Conservation (phyloP, 192 early-diverging fungal genomes). For the Backusella luteola region DNA sequence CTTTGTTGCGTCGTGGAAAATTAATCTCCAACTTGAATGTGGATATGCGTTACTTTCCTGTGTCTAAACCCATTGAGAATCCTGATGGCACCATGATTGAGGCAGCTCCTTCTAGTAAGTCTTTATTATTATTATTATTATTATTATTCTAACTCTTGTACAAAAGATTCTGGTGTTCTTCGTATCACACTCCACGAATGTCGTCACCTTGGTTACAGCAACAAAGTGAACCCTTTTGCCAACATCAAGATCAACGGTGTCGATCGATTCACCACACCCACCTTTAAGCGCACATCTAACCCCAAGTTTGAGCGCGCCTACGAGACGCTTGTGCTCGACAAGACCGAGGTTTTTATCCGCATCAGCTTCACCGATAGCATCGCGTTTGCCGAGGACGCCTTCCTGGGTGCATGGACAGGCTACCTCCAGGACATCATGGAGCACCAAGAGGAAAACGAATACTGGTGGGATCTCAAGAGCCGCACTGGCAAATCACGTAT, state of each 20-base stretch:
- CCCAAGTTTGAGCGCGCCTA: conserved; percentile 72
- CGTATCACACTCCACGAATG: conserved; percentile 60
- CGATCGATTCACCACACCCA: conserved; percentile 50
- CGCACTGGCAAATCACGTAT: conserved; percentile 8
- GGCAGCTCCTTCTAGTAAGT: conserved; percentile 53
- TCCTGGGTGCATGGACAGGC: conserved; percentile 37
- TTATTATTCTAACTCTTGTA: too few relatives aligned
- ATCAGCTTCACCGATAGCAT: conserved; percentile 60
- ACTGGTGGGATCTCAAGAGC: conserved; percentile 34
- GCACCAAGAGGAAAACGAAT: conserved; percentile 16
- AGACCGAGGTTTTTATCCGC: conserved; percentile 47
- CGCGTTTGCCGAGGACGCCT: conserved; percentile 42
- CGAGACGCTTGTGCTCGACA: conserved; percentile 69
- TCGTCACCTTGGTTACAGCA: conserved; percentile 41
- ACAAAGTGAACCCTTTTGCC: conserved; percentile 42
- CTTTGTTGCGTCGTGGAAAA: conserved; percentile 31
- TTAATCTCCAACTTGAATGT: conserved; percentile 28
- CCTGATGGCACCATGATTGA: conserved; percentile 42
- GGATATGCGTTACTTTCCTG: conserved; percentile 41
- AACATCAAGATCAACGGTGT: conserved; percentile 49
- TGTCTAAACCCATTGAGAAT: conserved; percentile 36
- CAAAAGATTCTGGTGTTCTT: conserved; percentile 53
- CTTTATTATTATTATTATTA: neutral
- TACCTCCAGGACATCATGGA: conserved; percentile 38
- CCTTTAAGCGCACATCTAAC: conserved; percentile 65